Base-by-base conservation (phyloP, 257 asterid genomes). In the Forsythia suspensa region DNA sequence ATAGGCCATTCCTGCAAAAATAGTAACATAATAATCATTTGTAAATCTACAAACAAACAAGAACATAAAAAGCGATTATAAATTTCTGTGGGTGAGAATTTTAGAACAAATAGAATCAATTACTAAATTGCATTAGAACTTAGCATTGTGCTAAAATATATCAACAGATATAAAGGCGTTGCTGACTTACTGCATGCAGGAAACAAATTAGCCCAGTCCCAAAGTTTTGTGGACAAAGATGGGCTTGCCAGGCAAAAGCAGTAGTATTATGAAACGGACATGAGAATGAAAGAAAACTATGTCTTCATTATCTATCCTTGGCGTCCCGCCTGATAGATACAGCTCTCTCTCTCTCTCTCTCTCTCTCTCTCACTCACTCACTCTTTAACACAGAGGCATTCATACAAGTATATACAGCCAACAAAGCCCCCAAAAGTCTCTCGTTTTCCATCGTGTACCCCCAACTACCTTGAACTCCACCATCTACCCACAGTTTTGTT, bases 1-100 rank as follows among this genome's bases (percentile, higher is more conserved):
- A 85, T 71, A 95, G 80, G 72, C 99, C 99, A 89, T 95, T 95
- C 86, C 97, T 92, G 88, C 71, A 82, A 48, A 38, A 52, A 44
- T 48, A 15, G 21, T 65, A 18, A 37, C 8, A 40, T 24, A 18
- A 18, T 46, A 76, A 42, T 15, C 42, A 8, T 12, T 52, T 46
- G 6, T 44, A 44, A 42, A 36, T 29, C 8, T 68, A 37, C 37
- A 76, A 37, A 8, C n/a, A 66, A 15, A 6, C 29, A 52, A 48
- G 48, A 13, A 61, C 21, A 41, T 15, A 37, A 74, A 21, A 41
- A 40, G 16, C 24, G 72, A 69, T 20, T 13, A 5, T 39, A 70
- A 42, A 70, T 16, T 15, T 38, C 4, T 39, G 13, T 70, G 37
- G 78, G 40, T 29, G 68, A n/a, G 21, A 44, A 57, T 73, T 21